Evolutionary conservation across 1,284 basidiomycete genomes (phyloP).

Genomic region (Austropuccinia psidii): DNA sequence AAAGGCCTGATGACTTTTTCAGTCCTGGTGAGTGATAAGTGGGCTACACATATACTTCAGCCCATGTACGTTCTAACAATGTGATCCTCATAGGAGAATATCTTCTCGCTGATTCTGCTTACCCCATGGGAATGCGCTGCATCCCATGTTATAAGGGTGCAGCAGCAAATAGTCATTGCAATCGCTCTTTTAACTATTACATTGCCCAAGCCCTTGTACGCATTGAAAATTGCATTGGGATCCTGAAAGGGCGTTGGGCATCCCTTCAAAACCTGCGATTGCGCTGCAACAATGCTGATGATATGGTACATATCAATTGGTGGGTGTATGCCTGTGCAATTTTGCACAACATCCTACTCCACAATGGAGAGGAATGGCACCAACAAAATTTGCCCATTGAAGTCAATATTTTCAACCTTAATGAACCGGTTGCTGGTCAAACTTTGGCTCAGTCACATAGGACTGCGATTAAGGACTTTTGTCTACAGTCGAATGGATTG

Average conservation of each 20-base stretch:
- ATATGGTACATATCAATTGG: neutral
- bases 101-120: constrained; percentile 4
- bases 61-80: neutral
- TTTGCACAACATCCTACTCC: constrained; percentile 4
- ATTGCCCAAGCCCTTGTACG: neutral
- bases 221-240: constrained; percentile 8
- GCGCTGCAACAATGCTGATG: neutral
- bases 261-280: neutral
- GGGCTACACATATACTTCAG: no score
- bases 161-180: neutral
- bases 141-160: constrained; percentile 10
- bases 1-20: neutral
- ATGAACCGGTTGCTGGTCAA: no score
- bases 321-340: neutral
- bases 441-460: no score
- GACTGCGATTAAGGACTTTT: no score
- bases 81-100: neutral
- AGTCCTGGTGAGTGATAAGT: neutral
- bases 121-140: neutral
- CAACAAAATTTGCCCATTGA: no score
- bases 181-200: constrained; percentile 8
- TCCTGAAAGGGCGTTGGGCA: constrained; percentile 19
- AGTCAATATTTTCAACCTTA: no score
- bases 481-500: no score
- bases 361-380: neutral